These are phyloP conservation scores for Colletotrichum ledebouriae DNA, from an alignment of 2,329 filamentous ascomycete genomes.

Conservation along the genomic window DNA sequence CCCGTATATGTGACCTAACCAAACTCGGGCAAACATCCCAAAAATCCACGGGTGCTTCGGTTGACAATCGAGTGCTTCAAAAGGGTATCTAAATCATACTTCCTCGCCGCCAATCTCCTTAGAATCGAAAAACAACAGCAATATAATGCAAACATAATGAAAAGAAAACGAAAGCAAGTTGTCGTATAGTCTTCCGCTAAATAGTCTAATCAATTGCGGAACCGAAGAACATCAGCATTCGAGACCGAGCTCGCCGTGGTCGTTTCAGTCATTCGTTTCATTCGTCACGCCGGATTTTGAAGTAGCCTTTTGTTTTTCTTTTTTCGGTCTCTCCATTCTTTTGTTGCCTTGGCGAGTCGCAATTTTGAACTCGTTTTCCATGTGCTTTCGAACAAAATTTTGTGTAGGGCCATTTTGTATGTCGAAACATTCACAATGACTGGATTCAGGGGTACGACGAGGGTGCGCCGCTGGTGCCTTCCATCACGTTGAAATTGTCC, in stretches of 20 bases:
- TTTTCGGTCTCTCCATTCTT: neutral
- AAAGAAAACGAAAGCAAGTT: neutral
- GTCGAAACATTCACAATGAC: neutral
- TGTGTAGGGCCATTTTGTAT: neutral
- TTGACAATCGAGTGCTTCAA: conserved; percentile 24
- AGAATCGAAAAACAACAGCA: neutral
- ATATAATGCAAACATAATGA: too few relatives aligned
- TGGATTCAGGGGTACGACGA: conserved; percentile 37
- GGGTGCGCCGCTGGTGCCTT: conserved; percentile 38
- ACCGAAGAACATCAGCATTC: too few relatives aligned
- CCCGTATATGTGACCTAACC: neutral
- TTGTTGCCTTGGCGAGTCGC: neutral
- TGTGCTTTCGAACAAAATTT: neutral
- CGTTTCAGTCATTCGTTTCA: neutral
- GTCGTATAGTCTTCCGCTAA: too few relatives aligned
- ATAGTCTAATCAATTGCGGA: too few relatives aligned
- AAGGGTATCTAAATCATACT: conserved; percentile 26
- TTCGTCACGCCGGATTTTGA: conserved; percentile 1
- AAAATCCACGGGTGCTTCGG: conserved; percentile 11
- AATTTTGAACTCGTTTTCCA: conserved; percentile 6
- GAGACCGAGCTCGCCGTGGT: neutral
- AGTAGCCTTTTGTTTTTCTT: neutral
- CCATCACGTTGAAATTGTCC: conserved; percentile 58
- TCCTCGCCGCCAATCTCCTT: conserved; percentile 5
- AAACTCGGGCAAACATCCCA: conserved; percentile 20